Base-by-base conservation (phyloP, 2,329 filamentous ascomycete species). In the Biscogniauxia sp. region DNA sequence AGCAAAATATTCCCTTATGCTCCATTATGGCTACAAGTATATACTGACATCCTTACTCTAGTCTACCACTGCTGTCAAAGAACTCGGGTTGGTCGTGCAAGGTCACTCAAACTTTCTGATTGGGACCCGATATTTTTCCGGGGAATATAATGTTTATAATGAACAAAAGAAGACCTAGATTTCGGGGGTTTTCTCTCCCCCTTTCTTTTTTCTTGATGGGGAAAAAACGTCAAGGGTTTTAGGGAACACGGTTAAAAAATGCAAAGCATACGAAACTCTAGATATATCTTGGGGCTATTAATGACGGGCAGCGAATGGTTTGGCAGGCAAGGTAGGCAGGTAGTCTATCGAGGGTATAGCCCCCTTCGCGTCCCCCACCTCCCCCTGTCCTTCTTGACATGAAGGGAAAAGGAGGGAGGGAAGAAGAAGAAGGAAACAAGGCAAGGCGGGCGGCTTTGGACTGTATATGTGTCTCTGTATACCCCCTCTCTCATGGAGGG, bases 41-140 rank as follows among this genome's bases (percentile, higher is more conserved):
- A 77, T 82, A 45, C 37, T 45, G 7, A 45, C 6, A 6, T 45
- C 17, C n/a, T n/a, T 6, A 56, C 57, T 23, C 20, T 62, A 96
- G 93, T 84, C 81, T 97, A 70, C 94, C 93, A 41, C 83, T 97
- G 51, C 81, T 97, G 61, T 88, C 87, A 67, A 84, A 92, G 74
- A 86, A 86, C 61, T 96, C 92, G 23, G 93, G 93, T 65, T 97
- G 94, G 94, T 81, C 91, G 70, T 97, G 93, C 82, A 93, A 89
- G 79, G 81, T 97, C 69, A 90, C 86, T 69, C 84, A 96, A 79
- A 79, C 95, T 63, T 82, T 85, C 70, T 89, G 84, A 75, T 66
- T 23, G 49, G 19, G 41, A 6, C 37, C 7, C 9, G 26, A 55
- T 11, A 1, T 25, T 32, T 45, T 17, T 45, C 3, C 11, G 37